Evolutionary conservation across 2,329 filamentous ascomycete species (phyloP).

Genomic region (Leptographium wingfieldii): DNA sequence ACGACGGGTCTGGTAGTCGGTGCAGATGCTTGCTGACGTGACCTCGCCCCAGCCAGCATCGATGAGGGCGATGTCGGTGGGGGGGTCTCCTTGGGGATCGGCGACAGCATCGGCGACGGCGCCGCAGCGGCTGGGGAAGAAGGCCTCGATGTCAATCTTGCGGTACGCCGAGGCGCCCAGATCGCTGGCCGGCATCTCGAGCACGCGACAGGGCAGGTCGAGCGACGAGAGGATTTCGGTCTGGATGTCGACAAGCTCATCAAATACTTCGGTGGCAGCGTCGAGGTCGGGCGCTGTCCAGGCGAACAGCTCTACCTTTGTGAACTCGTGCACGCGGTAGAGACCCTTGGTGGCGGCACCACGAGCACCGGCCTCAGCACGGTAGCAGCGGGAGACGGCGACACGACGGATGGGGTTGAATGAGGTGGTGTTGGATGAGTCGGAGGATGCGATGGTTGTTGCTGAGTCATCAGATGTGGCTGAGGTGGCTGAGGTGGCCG

Average conservation of each 20-base stretch:
- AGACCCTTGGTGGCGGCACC: slow-evolving; percentile 87
- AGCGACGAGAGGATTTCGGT: slow-evolving; percentile 67
- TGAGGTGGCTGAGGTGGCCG: slow-evolving; percentile 34
- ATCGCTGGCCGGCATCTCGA: slow-evolving; percentile 85
- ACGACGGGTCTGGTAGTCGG: slow-evolving; percentile 82
- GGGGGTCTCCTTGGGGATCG: background rate
- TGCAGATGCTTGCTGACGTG: slow-evolving; percentile 80
- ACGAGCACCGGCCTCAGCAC: slow-evolving; percentile 83
- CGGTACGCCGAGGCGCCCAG: slow-evolving; percentile 77
- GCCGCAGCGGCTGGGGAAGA: slow-evolving; percentile 67
- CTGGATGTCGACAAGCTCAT: slow-evolving; percentile 80
- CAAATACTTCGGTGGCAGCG: slow-evolving; percentile 49
- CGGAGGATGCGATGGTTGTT: slow-evolving; percentile 53
- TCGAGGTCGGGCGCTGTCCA: slow-evolving; percentile 57
- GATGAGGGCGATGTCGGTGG: background rate
- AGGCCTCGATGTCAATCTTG: slow-evolving; percentile 89
- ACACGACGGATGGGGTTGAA: slow-evolving; percentile 63
- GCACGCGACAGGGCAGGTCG: slow-evolving; percentile 70
- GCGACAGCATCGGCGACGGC: background rate
- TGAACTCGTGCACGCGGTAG: slow-evolving; percentile 96
- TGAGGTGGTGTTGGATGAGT: slow-evolving; percentile 19
- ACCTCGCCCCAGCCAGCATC: slow-evolving; percentile 84
- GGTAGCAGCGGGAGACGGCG: slow-evolving; percentile 83
- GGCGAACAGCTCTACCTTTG: slow-evolving; percentile 94
- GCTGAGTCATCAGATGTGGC: slow-evolving; percentile 34